A percentile compares a stretch with the other conserved stretches of the same genome.
Conservation (phyloP, 2,329 filamentous ascomycete species). For the Penicillium brasilianum region DNA sequence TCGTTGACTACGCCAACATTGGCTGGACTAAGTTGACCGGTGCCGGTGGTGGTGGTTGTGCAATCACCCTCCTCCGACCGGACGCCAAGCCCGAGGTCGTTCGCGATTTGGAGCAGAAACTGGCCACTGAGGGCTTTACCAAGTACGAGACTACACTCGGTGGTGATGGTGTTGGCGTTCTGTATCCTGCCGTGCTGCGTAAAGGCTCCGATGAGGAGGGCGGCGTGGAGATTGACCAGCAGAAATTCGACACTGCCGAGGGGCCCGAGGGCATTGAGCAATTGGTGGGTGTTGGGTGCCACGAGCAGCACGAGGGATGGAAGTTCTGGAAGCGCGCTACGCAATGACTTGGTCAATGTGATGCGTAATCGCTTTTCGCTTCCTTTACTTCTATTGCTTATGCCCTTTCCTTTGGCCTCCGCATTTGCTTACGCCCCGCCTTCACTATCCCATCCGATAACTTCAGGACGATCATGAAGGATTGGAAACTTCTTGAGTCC, state of each 20-base stretch:
- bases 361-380: neutral
- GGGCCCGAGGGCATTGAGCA: conserved; percentile 84
- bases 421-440: neutral
- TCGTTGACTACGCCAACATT: conserved; percentile 85
- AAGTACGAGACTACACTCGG: conserved; percentile 89
- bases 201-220: conserved; percentile 82
- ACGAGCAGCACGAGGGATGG: conserved; percentile 76
- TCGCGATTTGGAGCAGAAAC: conserved; percentile 65
- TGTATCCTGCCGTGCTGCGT: conserved; percentile 89
- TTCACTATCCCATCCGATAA: neutral
- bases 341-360: conserved; percentile 4
- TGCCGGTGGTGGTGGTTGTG: conserved; percentile 92
- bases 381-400: neutral
- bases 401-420: neutral
- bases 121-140: conserved; percentile 74
- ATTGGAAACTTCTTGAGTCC: neutral
- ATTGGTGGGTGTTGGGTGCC: conserved; percentile 78
- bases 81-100: conserved; percentile 63
- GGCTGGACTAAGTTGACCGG: conserved; percentile 98
- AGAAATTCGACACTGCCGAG: conserved; percentile 82
- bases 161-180: conserved; percentile 89
- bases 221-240: conserved; percentile 90
- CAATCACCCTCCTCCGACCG: conserved; percentile 85
- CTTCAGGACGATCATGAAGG: neutral
- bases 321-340: conserved; percentile 73